Conservation (phyloP, 2,329 filamentous ascomycete genomes). For the Thelonectria olida region DNA sequence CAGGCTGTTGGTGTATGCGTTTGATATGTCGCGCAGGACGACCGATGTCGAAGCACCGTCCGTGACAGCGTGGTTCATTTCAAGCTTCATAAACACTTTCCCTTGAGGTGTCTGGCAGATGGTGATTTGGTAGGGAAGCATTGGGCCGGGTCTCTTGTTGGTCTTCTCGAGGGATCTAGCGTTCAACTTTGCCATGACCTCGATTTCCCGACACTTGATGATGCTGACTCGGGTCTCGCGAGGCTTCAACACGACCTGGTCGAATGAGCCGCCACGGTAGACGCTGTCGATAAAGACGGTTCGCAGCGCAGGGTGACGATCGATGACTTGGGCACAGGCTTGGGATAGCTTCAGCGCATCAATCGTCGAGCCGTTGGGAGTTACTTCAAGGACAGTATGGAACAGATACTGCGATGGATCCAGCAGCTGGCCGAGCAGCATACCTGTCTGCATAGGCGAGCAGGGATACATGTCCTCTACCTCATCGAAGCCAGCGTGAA, state of each 20-base stretch:
- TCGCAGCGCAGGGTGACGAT: conserved; percentile 42
- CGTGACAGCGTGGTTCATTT: conserved; percentile 47
- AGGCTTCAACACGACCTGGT: conserved; percentile 44
- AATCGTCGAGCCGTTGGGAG: neutral
- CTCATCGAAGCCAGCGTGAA: conserved; percentile 20
- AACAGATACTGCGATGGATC: conserved; percentile 30
- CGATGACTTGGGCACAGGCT: conserved; percentile 34
- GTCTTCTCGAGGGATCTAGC: conserved; percentile 22
- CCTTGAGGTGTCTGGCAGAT: conserved; percentile 30
- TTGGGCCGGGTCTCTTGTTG: conserved; percentile 22
- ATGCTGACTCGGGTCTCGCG: neutral
- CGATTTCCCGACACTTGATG: conserved; percentile 33
- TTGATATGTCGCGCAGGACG: conserved; percentile 42
- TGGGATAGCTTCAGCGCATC: conserved; percentile 13
- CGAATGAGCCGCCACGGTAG: conserved; percentile 30
- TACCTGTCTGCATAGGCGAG: conserved; percentile 49
- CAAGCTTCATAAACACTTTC: conserved; percentile 29
- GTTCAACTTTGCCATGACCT: conserved; percentile 36
- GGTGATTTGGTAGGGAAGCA: conserved; percentile 36
- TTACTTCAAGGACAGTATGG: conserved; percentile 27
- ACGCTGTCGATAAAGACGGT: conserved; percentile 45
- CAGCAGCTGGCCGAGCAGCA: conserved; percentile 46
- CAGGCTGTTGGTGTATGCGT: conserved; percentile 36
- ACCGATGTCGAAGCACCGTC: conserved; percentile 45
- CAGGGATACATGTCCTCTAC: conserved; percentile 50